Conservation (phyloP, 2,329 filamentous ascomycete species). For the Cladosporium sp. region DNA sequence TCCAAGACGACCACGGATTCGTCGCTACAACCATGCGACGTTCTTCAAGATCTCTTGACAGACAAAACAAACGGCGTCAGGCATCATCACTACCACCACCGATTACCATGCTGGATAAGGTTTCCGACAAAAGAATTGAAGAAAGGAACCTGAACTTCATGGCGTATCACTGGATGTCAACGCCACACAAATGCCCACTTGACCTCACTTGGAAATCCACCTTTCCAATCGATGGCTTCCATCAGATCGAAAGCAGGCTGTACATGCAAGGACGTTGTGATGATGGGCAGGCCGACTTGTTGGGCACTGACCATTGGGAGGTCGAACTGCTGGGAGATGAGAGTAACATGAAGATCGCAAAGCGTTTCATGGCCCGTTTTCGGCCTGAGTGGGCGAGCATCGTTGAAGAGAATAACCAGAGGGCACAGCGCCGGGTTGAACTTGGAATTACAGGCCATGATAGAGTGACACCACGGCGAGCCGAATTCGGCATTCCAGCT, state of each 20-base stretch:
- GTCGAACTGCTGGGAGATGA: not conserved
- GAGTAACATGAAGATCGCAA: not conserved
- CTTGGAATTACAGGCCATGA: not conserved
- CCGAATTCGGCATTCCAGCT: no score
- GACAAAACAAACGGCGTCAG: not conserved
- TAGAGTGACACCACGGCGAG: no score
- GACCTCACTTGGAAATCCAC: not conserved
- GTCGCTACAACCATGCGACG: not conserved
- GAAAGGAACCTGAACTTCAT: not conserved
- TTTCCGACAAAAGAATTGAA: not conserved
- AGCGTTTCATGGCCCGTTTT: not conserved
- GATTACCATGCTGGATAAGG: not conserved
- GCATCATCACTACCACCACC: not conserved
- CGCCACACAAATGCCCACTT: not conserved
- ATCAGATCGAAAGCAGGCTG: no score
- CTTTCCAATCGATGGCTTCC: not conserved
- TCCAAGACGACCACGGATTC: not conserved
- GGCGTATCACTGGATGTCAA: not conserved
- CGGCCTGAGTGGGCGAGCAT: not conserved
- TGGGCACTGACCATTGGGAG: not conserved
- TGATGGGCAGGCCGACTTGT: not conserved
- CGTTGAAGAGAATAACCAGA: not conserved
- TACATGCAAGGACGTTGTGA: not conserved
- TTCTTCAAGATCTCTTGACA: no score
- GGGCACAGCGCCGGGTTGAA: not conserved